phyloP scores from a whole-genome alignment of 2,329 filamentous ascomycete genomes.

The Cercospora sojina region DNA sequence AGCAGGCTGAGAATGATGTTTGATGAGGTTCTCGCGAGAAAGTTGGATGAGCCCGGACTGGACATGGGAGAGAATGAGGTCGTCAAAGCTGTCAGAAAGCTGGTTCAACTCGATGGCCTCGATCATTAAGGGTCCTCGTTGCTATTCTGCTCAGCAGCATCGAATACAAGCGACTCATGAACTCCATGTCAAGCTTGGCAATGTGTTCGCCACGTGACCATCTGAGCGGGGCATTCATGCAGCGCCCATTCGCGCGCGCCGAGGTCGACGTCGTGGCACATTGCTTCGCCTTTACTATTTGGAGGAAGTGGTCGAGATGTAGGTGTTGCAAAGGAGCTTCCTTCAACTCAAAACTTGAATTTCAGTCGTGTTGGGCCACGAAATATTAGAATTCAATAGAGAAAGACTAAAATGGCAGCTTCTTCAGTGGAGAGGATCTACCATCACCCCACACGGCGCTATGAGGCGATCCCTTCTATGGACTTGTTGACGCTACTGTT shows the following conservation, averaged over 20 bases:
- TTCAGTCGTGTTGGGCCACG: background rate
- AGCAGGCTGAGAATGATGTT: constrained; percentile 80
- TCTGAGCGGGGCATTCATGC: constrained; percentile 11
- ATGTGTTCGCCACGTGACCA: background rate
- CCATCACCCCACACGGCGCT: constrained; percentile 28
- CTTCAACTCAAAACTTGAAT: background rate
- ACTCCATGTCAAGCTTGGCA: background rate
- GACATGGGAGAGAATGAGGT: constrained; percentile 57
- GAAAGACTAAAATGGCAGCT: constrained; percentile 15
- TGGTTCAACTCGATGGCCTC: constrained; percentile 82
- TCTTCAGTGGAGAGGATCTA: constrained; percentile 26
- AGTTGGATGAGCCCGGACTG: constrained; percentile 70
- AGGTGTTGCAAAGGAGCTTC: background rate
- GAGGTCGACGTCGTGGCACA: constrained; percentile 5
- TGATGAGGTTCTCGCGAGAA: constrained; percentile 76
- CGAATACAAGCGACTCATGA: background rate
- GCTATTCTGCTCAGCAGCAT: background rate
- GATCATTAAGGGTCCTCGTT: constrained; percentile 29
- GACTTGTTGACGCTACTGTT: constrained; percentile 46
- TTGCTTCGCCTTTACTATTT: background rate
- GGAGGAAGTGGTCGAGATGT: background rate
- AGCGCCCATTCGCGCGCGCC: background rate
- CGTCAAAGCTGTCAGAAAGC: constrained; percentile 70
- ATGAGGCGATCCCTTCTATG: constrained; percentile 36
- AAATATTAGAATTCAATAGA: background rate